These are phyloP conservation scores for Colletotrichum lentis DNA, from an alignment of 2,329 filamentous ascomycete genomes.

Conservation along the genomic window DNA sequence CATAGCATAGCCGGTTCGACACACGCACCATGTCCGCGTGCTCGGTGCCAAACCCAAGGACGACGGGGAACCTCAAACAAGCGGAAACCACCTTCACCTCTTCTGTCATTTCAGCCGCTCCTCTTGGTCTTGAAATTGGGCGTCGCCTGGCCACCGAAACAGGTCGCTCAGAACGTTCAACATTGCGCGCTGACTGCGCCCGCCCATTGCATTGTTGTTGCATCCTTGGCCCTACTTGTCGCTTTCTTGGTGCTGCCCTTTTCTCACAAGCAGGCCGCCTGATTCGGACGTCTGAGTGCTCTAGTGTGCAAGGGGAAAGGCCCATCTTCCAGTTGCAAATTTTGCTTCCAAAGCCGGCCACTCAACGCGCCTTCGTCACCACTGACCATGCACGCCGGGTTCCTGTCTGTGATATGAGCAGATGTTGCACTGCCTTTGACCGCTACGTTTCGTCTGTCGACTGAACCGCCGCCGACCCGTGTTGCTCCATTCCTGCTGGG, in stretches of 20 bases:
- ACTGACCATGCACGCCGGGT: too few species aligned
- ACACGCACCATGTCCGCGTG: slow-evolving; percentile 14
- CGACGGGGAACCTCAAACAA: neutral
- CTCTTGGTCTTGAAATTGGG: neutral
- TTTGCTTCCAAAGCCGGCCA: neutral
- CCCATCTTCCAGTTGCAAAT: neutral
- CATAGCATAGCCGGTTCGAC: slow-evolving; percentile 1
- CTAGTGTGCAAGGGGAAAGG: neutral
- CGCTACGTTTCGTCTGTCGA: neutral
- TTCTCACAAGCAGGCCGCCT: slow-evolving; percentile 7
- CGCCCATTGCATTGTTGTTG: neutral
- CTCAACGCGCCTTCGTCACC: neutral
- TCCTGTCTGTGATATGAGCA: too few species aligned
- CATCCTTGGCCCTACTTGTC: neutral
- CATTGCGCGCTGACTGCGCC: neutral
- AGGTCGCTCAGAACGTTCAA: neutral
- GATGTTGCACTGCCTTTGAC: neutral
- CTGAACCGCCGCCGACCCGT: neutral
- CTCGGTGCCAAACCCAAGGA: slow-evolving; percentile 20
- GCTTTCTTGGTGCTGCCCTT: neutral
- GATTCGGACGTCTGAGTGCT: neutral
- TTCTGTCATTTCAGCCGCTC: slow-evolving; percentile 17
- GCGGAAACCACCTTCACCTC: slow-evolving; percentile 4
- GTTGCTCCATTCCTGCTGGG: neutral
- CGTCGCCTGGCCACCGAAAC: neutral